Evolutionary conservation across 2,329 filamentous ascomycete genomes (phyloP).

Genomic region (Alternaria gansuensis): DNA sequence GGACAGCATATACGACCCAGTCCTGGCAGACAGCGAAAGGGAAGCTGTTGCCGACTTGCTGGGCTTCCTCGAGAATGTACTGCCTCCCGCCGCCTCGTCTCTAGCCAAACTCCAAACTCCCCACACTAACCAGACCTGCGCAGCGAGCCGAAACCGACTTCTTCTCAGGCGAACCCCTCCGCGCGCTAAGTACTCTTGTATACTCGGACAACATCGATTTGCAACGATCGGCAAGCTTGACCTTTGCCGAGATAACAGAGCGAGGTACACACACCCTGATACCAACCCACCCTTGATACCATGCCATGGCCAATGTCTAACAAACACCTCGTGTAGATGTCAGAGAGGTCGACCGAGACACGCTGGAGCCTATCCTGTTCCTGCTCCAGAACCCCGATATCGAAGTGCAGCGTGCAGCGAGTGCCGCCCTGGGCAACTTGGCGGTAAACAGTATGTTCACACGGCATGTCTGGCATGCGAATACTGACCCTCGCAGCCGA

Average conservation of each 20-base stretch:
- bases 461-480: conserved; percentile 7
- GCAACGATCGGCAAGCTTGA: conserved; percentile 95
- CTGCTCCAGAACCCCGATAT: conserved; percentile 94
- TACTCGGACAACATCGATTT: conserved; percentile 99
- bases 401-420: conserved; percentile 95
- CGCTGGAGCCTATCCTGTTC: conserved; percentile 93
- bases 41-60: conserved; percentile 96
- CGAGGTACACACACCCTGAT: conserved; percentile 70
- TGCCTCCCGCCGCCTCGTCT: conserved; percentile 38
- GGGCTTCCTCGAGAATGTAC: conserved; percentile 94
- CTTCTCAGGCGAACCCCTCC: conserved; percentile 93
- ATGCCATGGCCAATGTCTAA: conserved; percentile 27
- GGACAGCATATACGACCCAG: conserved; percentile 62
- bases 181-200: conserved; percentile 91
- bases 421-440: conserved; percentile 92
- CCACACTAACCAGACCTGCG: conserved; percentile 48
- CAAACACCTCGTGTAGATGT: conserved; percentile 72
- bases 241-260: conserved; percentile 98
- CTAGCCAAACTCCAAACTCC: not conserved
- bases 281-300: conserved; percentile 1
- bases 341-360: conserved; percentile 91
- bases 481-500: conserved; percentile 73
- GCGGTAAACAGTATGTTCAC: conserved; percentile 84
- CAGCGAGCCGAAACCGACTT: conserved; percentile 97
- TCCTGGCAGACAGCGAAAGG: conserved; percentile 92